Base-by-base conservation (phyloP, 2,329 filamentous ascomycete species). In the Sporothrix protearum region DNA sequence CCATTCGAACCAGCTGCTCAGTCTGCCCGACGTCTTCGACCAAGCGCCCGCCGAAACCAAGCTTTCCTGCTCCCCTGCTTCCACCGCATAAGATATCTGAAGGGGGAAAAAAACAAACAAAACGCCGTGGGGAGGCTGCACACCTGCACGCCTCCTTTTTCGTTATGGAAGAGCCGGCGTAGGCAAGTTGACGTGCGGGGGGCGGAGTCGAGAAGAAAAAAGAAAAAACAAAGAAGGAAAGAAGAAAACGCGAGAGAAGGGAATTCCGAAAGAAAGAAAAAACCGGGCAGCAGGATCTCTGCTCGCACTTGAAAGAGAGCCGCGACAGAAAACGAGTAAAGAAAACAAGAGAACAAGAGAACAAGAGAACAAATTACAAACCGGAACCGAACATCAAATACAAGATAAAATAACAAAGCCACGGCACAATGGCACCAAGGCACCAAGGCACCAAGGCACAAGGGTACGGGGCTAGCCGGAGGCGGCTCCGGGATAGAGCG, bases 321-420 rank as follows among this genome's bases (percentile, higher is more conserved):
- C 16, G 55, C 30, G 25, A 53, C 19, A 7, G n/a, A 67, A 53
- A 1, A 39, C 12, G n/a, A 42, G 16, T 28, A 28, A 4, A 28
- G 7, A 28, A 19, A 68, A 36, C 19, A 55, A 33, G 47, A 68
- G 63, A 73, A n/a, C n/a, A 4, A 28, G 7, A 28, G 9, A 68
- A 36, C 19, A 55, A 33, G 47, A 68, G 63, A 73, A n/a, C n/a
- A n/a, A n/a, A n/a, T n/a, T n/a, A n/a, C n/a, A n/a, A 64, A 33
- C 28, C 45, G 47, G 39, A 64, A 19, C 51, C 19, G 12, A 69
- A 67, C n/a, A 68, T 64, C 22, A n/a, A 36, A 51, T 25, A 3
- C 33, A 22, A 36, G 22, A 61, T 19, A 36, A 22, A 12, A 22
- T 5, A 4, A 61, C n/a, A 61, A 61, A 61, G 33, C 49, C 22